phyloP scores from a whole-genome alignment of 352 stramenopile genomes.

The Pythium vanterpoolii region DNA sequence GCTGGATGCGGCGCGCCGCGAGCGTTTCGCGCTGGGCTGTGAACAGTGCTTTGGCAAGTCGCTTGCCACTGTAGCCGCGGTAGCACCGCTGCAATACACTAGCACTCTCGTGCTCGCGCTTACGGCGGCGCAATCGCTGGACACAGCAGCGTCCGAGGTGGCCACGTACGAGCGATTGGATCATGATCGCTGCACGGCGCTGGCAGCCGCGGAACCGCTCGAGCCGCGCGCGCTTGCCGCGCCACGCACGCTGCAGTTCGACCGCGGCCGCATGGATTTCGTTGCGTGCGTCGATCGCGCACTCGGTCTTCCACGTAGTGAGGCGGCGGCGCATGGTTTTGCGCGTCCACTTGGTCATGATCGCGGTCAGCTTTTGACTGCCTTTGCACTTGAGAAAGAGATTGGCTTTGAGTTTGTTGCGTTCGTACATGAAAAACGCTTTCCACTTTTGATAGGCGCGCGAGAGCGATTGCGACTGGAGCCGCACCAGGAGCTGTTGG shows the following conservation, averaged over 20 bases:
- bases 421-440: slow-evolving; percentile 60
- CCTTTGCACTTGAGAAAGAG: slow-evolving; percentile 85
- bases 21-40: slow-evolving; percentile 55
- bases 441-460: slow-evolving; percentile 70
- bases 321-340: slow-evolving; percentile 49
- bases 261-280: slow-evolving; percentile 60
- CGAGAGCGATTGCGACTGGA: slow-evolving; percentile 67
- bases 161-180: slow-evolving; percentile 58
- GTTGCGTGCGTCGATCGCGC: slow-evolving; percentile 42
- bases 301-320: slow-evolving; percentile 45
- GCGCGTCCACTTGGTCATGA: slow-evolving; percentile 65
- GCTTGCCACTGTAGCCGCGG: slow-evolving; percentile 74
- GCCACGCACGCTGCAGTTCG: slow-evolving; percentile 65
- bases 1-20: slow-evolving; percentile 59
- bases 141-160: slow-evolving; percentile 31
- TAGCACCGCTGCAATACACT: slow-evolving; percentile 70
- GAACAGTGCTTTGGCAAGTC: slow-evolving; percentile 58
- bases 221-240: slow-evolving; percentile 43
- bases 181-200: slow-evolving; percentile 30
- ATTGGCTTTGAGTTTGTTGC: slow-evolving; percentile 75
- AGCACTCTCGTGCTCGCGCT: slow-evolving; percentile 44
- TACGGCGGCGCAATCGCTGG: slow-evolving; percentile 25
- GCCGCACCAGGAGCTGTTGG: slow-evolving; percentile 60
- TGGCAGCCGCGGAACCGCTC: slow-evolving; percentile 22
- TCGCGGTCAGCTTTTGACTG: slow-evolving; percentile 57